Conservation (phyloP, 1,284 basidiomycete species). For the Pseudozyma sp. region DNA sequence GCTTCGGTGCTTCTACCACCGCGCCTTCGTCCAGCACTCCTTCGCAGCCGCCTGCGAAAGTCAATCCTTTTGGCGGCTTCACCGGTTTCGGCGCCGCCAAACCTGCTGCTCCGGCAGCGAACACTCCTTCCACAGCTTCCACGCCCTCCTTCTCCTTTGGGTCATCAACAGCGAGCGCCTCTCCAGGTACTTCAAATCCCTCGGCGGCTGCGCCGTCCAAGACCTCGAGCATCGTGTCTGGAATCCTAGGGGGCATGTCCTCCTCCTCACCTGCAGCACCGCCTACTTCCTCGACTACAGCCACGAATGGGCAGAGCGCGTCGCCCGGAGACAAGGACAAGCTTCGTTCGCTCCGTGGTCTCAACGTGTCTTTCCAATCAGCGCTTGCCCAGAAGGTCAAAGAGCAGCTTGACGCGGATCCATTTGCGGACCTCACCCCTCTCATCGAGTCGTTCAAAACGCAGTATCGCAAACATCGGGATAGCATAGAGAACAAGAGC, state of each 20-base stretch:
- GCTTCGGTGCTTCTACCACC: constrained; percentile 19
- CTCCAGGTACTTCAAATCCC: constrained; percentile 10
- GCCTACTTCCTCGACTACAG: constrained; percentile 2
- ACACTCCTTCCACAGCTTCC: constrained; percentile 8
- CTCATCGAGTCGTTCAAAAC: constrained; percentile 31
- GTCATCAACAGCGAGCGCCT: constrained; percentile 8
- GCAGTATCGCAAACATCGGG: constrained; percentile 40
- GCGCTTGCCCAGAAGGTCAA: constrained; percentile 30
- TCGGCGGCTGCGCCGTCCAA: constrained; percentile 17
- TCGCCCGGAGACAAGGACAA: constrained; percentile 20
- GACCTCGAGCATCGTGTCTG: constrained; percentile 17
- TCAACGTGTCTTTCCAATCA: constrained; percentile 38
- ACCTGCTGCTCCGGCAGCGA: constrained; percentile 16
- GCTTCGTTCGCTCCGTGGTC: constrained; percentile 33
- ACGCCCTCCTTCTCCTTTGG: constrained; percentile 22
- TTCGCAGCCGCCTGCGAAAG: constrained; percentile 20
- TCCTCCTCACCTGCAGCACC: constrained; percentile 3
- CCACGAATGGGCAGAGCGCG: constrained; percentile 6
- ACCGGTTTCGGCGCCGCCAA: constrained; percentile 30
- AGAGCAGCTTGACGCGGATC: constrained; percentile 38
- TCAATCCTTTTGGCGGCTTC: constrained; percentile 40
- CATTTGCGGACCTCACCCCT: constrained; percentile 32
- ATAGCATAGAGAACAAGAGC: constrained; percentile 12
- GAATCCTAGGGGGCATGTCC: constrained; percentile 16
- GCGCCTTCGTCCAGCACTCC: constrained; percentile 6